Evolutionary conservation across 176 grass and related monocot species (phyloP), one percentile per base, ranked within the genome.

Genomic region (Canna indica): DNA sequence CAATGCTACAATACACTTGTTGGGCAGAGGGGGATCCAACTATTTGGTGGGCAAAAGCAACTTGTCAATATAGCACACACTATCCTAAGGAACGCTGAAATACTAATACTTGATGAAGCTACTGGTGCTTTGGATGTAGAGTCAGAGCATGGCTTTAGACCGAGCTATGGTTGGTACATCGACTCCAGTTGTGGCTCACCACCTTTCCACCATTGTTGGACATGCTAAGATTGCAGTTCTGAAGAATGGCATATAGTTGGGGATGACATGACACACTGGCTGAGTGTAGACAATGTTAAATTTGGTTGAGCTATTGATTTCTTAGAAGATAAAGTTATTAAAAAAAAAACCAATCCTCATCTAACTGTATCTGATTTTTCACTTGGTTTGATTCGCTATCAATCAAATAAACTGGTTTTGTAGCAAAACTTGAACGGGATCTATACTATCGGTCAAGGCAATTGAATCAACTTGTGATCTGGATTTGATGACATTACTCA

Each of bases 21-120:
- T 0, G 91, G 91, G 0, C 85, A 91, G 56, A 78, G 87, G 77
- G 88, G 91, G 7, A 80, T 88, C 39, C 91, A 95, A 47, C 28
- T 95, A 33, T 91, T 85, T 14, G 90, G 87, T 0, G 84, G 91
- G 56, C 91, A 95, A 70, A 95, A 95, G 79, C 87, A 95, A 74
- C 87, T 79, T 7, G 79, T 95, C 0, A 84, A 87, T 41, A 90
- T 95, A 14, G 84, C 91, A 6, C 80, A 87, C n/a, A 87, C 91
- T 10, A 45, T 87, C 44, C 18, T 95, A 2, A 90, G 83, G 76
- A 77, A 90, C 33, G 87, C 91, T 34, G 90, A 79, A 72, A 75
- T 95, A 36, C 77, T 95, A 25, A 46, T 95, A 59, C 81, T 95
- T 15, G 91, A 90, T 25, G 91, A 95, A 66, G 91, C 87, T 1